These are phyloP conservation scores for maize (Zea mays) DNA, from an alignment of 176 grass and related monocot genomes.

Conservation along the genomic window Zm-B73-REFERENCE-NAM-5.0 NC_050104.1:76767001-76767500, in stretches of 20 bases:
- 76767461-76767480: conserved; percentile 43
- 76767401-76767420: conserved; percentile 47
- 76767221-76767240: conserved; percentile 52
- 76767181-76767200: conserved; percentile 30
- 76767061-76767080: conserved; percentile 27
- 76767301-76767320: too few species aligned
- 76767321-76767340: too few species aligned
- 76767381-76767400: conserved; percentile 23
- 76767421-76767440: conserved; percentile 38
- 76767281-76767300: conserved; percentile 11
- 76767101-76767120: conserved; percentile 48
- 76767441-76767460: conserved; percentile 54
- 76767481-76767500: conserved; percentile 38
- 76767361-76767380: conserved; percentile 51
- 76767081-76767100: conserved; percentile 31
- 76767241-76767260: conserved; percentile 47
- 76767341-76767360: conserved; percentile 30
- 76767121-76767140: conserved; percentile 44
- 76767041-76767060: neutral
- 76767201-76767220: conserved; percentile 45
- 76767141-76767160: conserved; percentile 32
- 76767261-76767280: conserved; percentile 34
- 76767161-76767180: neutral
- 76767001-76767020: conserved; percentile 53
- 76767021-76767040: neutral